A percentile compares a stretch with the other conserved stretches of the same genome.
These are phyloP conservation scores for Ganoderma lucidum DNA, from an alignment of 1,284 basidiomycete species.

Conservation along the genomic window DNA sequence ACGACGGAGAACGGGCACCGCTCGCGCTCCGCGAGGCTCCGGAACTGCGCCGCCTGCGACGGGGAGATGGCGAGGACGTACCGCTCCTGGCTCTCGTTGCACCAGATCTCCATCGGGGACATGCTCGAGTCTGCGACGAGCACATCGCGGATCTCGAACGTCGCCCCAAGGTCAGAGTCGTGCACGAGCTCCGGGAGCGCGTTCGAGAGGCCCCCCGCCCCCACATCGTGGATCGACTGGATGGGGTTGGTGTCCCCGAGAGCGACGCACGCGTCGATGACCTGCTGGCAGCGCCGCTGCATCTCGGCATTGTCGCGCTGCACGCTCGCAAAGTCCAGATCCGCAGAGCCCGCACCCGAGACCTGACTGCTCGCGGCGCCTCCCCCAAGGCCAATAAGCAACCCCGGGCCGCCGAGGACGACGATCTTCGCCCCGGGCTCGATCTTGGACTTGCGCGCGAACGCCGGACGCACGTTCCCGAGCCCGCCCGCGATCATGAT, in stretches of 20 bases:
- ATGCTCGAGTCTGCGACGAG: conserved; percentile 92
- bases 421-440: conserved; percentile 85
- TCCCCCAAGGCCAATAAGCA: conserved; percentile 97
- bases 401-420: conserved; percentile 96
- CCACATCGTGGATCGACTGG: conserved; percentile 97
- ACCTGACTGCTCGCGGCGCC: conserved; percentile 96
- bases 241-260: conserved; percentile 82
- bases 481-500: conserved; percentile 99
- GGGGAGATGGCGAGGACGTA: conserved; percentile 92
- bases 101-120: conserved; percentile 99
- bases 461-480: conserved; percentile 89
- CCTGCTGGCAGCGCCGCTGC: conserved; percentile 96
- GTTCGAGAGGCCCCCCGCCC: conserved; percentile 96
- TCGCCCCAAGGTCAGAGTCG: conserved; percentile 90
- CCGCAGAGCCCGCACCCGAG: conserved; percentile 87
- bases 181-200: conserved; percentile 98
- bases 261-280: conserved; percentile 91
- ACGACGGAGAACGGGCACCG: conserved; percentile 94
- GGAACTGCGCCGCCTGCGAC: conserved; percentile 69
- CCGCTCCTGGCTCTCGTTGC: conserved; percentile 98
- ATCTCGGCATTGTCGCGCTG: conserved; percentile 99
- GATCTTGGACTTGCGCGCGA: conserved; percentile 82
- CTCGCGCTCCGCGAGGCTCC: conserved; percentile 85
- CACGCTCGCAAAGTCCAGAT: conserved; percentile 97
- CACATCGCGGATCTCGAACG: conserved; percentile 95